Evolutionary conservation across 2,329 filamentous ascomycete species (phyloP).

Genomic region (Trichothecium sympodiale): DNA sequence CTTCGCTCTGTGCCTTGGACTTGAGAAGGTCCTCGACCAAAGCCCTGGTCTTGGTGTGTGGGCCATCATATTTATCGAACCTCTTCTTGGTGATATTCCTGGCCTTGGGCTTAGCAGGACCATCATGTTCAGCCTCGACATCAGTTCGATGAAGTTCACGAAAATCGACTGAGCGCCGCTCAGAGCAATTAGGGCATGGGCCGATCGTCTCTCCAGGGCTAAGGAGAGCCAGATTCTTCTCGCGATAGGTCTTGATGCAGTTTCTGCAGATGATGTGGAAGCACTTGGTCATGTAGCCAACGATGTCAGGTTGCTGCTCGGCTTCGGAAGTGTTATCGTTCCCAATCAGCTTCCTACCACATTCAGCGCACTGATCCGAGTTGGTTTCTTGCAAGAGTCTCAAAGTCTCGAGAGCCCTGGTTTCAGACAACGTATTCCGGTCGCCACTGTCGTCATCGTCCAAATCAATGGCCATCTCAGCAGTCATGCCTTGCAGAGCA

Average conservation of each 20-base stretch:
- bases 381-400: conserved; percentile 75
- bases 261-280: conserved; percentile 73
- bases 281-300: conserved; percentile 77
- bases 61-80: conserved; percentile 64
- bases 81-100: conserved; percentile 33
- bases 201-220: conserved; percentile 28
- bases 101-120: conserved; percentile 27
- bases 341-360: conserved; percentile 51
- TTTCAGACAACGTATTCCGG: conserved; percentile 47
- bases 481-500: conserved; percentile 69
- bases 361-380: conserved; percentile 61
- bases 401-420: conserved; percentile 77
- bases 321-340: conserved; percentile 45
- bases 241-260: conserved; percentile 54
- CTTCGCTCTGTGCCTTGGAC: conserved; percentile 50
- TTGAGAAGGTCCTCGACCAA: conserved; percentile 63
- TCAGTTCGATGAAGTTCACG: conserved; percentile 57
- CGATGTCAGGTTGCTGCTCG: conserved; percentile 50
- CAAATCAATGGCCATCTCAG: conserved; percentile 77
- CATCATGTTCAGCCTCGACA: conserved; percentile 45
- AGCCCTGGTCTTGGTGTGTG: conserved; percentile 84
- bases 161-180: conserved; percentile 50
- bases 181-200: conserved; percentile 58
- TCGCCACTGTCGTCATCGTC: conserved; percentile 63
- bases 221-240: conserved; percentile 32